phyloP scores from a whole-genome alignment of 768 basidiomycete species.

The Tephrocybe rancida region DNA sequence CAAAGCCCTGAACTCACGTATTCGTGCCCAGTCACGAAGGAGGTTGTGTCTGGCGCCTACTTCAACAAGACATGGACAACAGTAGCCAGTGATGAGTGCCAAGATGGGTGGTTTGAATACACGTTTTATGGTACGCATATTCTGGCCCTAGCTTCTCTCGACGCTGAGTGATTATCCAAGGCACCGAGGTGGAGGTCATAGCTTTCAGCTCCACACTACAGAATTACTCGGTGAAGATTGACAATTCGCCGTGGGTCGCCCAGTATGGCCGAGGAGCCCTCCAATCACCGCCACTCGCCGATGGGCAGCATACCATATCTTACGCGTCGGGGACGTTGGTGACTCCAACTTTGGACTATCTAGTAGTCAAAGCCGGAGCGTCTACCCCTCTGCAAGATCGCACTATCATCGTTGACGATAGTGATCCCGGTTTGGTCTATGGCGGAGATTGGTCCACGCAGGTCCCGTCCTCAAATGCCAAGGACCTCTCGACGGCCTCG shows the following conservation, averaged over 20 bases:
- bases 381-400: slow-evolving; percentile 35
- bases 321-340: slow-evolving; percentile 30
- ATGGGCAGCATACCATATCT: slow-evolving; percentile 38
- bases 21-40: slow-evolving; percentile 35
- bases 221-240: slow-evolving; percentile 37
- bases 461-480: slow-evolving; percentile 16
- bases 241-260: slow-evolving; percentile 31
- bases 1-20: slow-evolving; percentile 36
- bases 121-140: slow-evolving; percentile 35
- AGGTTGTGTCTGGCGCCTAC: slow-evolving; percentile 35
- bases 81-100: slow-evolving; percentile 29
- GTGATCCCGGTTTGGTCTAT: slow-evolving; percentile 29
- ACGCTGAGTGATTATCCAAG: slow-evolving; percentile 19
- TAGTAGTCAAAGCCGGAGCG: slow-evolving; percentile 37
- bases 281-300: slow-evolving; percentile 31
- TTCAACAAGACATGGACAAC: slow-evolving; percentile 43
- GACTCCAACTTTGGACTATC: slow-evolving; percentile 40
- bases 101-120: slow-evolving; percentile 40
- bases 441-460: slow-evolving; percentile 35
- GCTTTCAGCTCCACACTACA: slow-evolving; percentile 25
- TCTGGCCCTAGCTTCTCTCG: background rate
- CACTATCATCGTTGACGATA: slow-evolving; percentile 40
- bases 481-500: slow-evolving; percentile 28
- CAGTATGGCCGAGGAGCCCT: slow-evolving; percentile 33
- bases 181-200: slow-evolving; percentile 32